Base-by-base conservation (phyloP, 805 yeast genomes). In the Candida alai region DNA sequence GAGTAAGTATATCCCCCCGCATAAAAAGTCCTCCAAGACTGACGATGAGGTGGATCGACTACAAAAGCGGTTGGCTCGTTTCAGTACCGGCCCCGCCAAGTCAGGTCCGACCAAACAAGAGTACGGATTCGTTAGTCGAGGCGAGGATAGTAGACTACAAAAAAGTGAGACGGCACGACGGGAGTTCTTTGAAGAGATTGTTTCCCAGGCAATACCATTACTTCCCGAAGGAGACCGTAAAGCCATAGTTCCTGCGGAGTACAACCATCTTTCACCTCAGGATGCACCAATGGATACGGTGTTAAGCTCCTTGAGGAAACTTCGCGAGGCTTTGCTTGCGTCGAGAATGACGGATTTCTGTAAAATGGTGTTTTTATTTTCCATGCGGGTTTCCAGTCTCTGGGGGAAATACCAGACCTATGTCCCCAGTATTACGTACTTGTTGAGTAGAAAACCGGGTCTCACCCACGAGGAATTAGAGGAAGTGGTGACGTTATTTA, bases 51-150 rank as follows among this genome's bases (percentile, higher is more conserved):
- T n/a, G n/a, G n/a, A n/a, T n/a, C n/a, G n/a, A n/a, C n/a, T n/a
- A n/a, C n/a, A n/a, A n/a, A n/a, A n/a, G n/a, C n/a, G n/a, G n/a
- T n/a, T n/a, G n/a, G n/a, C n/a, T n/a, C n/a, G n/a, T n/a, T n/a
- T n/a, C n/a, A n/a, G n/a, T n/a, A n/a, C n/a, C n/a, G n/a, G n/a
- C n/a, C n/a, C n/a, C n/a, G n/a, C n/a, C n/a, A n/a, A n/a, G n/a
- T n/a, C n/a, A n/a, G n/a, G n/a, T n/a, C n/a, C n/a, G n/a, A n/a
- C n/a, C n/a, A n/a, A 25, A 23, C 42, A 43, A 12, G 67, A 60
- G 5, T 75, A 66, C 41, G 84, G 85, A 0, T 58, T 76, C 32
- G 53, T 78, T 6, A 80, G 85, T 42, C 58, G 86, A 37, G 84
- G 85, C 1, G 79, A 73, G 28, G 78, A 72, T 36, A 50, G 49